A percentile compares a stretch with the other conserved stretches of the same genome.
These are phyloP conservation scores for Phylloporus scabripes DNA, from an alignment of 768 basidiomycete genomes.

Conservation along the genomic window DNA sequence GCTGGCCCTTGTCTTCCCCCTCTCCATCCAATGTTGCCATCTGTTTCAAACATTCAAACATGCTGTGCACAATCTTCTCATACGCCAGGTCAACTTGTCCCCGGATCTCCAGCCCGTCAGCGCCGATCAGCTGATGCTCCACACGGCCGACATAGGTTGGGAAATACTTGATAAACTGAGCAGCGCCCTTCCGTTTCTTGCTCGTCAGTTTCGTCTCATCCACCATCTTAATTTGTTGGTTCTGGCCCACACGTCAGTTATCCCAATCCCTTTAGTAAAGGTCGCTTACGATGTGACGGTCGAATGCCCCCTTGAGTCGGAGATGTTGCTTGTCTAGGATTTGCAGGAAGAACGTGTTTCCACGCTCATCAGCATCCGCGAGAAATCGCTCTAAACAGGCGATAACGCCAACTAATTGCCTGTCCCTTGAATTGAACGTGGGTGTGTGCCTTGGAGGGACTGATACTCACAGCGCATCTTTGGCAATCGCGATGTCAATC, in stretches of 20 bases:
- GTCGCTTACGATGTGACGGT: constrained; percentile 62
- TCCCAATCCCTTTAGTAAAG: neutral
- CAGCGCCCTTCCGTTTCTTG: constrained; percentile 90
- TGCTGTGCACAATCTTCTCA: constrained; percentile 80
- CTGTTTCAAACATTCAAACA: constrained; percentile 91
- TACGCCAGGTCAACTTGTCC: constrained; percentile 74
- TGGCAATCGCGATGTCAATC: constrained; percentile 72
- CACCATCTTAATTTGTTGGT: constrained; percentile 80
- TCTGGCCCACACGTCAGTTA: constrained; percentile 38
- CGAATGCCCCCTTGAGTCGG: constrained; percentile 68
- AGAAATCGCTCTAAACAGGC: constrained; percentile 73
- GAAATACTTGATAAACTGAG: constrained; percentile 89
- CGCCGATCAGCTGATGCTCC: constrained; percentile 77
- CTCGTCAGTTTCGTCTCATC: constrained; percentile 87
- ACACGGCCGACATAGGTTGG: constrained; percentile 80
- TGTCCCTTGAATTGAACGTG: constrained; percentile 28
- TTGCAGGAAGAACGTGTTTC: constrained; percentile 67
- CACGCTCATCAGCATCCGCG: constrained; percentile 71
- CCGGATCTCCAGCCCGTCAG: constrained; percentile 74
- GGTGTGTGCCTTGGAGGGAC: neutral
- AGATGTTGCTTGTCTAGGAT: constrained; percentile 80
- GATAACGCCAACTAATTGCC: constrained; percentile 82
- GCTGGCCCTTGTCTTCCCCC: constrained; percentile 91
- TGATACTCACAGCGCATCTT: constrained; percentile 61
- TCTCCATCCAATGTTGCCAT: constrained; percentile 95